Conservation (phyloP, 495 filamentous ascomycete species). For the Aspergillus baeticus region DNA sequence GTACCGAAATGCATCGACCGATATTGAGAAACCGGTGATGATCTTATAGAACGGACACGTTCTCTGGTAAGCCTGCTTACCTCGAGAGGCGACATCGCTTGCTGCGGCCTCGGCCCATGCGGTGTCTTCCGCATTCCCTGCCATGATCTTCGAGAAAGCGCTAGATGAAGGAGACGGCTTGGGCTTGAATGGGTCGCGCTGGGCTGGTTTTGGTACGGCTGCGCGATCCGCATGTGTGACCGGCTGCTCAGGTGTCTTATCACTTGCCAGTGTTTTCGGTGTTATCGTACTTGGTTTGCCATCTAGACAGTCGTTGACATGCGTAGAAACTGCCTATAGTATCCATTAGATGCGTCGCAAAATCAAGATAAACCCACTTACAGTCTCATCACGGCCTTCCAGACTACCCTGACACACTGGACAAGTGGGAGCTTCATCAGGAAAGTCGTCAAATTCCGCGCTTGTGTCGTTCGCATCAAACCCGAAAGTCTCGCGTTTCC, state of each 20-base stretch:
- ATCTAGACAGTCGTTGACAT: conserved; percentile 94
- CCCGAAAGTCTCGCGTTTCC: conserved; percentile 20
- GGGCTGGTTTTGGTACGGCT: conserved; percentile 69
- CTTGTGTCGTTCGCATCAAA: conserved; percentile 29
- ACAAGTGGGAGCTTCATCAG: conserved; percentile 47
- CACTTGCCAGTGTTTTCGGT: conserved; percentile 13
- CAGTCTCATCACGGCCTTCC: conserved; percentile 54
- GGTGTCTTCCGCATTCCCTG: conserved; percentile 80
- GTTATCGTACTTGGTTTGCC: conserved; percentile 62
- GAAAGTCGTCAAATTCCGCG: conserved; percentile 38
- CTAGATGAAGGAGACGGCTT: conserved; percentile 46
- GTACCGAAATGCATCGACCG: conserved; percentile 95
- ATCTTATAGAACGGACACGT: conserved; percentile 99
- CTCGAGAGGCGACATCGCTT: conserved; percentile 70
- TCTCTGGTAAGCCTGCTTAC: conserved; percentile 85
- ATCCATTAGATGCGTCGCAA: background rate
- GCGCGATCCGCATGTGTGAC: conserved; percentile 61
- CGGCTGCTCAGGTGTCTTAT: conserved; percentile 23
- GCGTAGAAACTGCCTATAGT: conserved; percentile 53
- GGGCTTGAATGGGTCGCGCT: conserved; percentile 68
- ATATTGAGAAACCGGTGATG: conserved; percentile 84
- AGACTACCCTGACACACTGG: conserved; percentile 73
- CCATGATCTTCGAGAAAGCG: conserved; percentile 91
- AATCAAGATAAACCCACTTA: conserved; percentile 24
- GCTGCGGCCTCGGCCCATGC: conserved; percentile 89